Conservation (phyloP, 2,329 filamentous ascomycete genomes). For the Aspergillus spinulosporus region DNA sequence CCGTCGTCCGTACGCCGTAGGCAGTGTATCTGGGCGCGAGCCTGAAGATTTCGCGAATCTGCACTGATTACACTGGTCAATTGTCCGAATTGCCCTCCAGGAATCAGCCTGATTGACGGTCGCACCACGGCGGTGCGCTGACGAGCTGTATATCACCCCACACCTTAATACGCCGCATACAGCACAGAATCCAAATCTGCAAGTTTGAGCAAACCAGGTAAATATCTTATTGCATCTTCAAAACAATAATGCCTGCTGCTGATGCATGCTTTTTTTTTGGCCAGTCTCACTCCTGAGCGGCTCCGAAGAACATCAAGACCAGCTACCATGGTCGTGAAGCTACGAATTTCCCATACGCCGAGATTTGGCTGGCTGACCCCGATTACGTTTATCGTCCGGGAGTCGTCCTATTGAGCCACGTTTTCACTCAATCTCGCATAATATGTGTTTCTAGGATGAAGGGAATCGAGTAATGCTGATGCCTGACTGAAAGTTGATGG, state of each 20-base stretch:
- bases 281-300: background rate
- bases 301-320: too few species aligned
- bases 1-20: too few species aligned
- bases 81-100: too few species aligned
- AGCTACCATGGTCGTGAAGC: too few species aligned
- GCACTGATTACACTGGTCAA: too few species aligned
- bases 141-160: background rate
- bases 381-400: slow-evolving; percentile 1
- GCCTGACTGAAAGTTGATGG: background rate
- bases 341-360: background rate
- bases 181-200: background rate
- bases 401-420: slow-evolving; percentile 8
- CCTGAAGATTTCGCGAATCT: too few species aligned
- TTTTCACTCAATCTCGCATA: slow-evolving; percentile 2
- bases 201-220: background rate
- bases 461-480: background rate
- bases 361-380: background rate
- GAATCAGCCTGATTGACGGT: background rate
- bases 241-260: background rate
- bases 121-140: background rate
- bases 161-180: background rate
- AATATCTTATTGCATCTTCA: background rate
- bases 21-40: too few species aligned
- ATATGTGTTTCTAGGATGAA: background rate
- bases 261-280: background rate